A percentile compares a stretch with the other conserved stretches of the same genome.
Evolutionary conservation across 83 land plant genomes (phyloP).

Genomic region (Picea abies): DNA sequence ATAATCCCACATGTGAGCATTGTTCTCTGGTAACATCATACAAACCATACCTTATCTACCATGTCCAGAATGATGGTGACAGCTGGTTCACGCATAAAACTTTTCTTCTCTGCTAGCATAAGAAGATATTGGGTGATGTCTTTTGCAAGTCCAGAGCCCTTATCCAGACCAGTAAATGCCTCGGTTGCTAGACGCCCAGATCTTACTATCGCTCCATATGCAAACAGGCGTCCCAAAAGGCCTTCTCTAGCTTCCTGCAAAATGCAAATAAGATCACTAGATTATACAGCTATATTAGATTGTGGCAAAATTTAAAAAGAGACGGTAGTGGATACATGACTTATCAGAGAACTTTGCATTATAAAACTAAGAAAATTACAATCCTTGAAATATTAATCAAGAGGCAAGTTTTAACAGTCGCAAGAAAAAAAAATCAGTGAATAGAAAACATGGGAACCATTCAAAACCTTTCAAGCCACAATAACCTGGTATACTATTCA

Average conservation of each 20-base stretch:
- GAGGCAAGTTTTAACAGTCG: background rate
- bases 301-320: background rate
- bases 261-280: background rate
- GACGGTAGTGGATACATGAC: background rate
- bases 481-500: background rate
- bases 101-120: slow-evolving; percentile 71
- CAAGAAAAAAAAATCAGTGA: background rate
- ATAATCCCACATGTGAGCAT: background rate
- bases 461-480: background rate
- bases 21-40: background rate
- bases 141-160: slow-evolving; percentile 34
- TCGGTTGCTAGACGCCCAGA: slow-evolving; percentile 59
- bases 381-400: background rate
- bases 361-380: background rate
- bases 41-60: slow-evolving; percentile 62
- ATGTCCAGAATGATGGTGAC: slow-evolving; percentile 62
- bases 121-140: slow-evolving; percentile 59
- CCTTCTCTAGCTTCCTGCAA: slow-evolving; percentile 89
- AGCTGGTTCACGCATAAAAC: slow-evolving; percentile 91
- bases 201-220: slow-evolving; percentile 89
- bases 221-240: slow-evolving; percentile 90
- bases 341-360: background rate
- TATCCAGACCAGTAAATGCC: slow-evolving; percentile 23
- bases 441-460: background rate
- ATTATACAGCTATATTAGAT: background rate